Percentiles rank a stretch among this genome's conserved stretches.
Evolutionary conservation across 2,329 filamentous ascomycete genomes (phyloP).

Genomic region (Aureobasidium sp.): DNA sequence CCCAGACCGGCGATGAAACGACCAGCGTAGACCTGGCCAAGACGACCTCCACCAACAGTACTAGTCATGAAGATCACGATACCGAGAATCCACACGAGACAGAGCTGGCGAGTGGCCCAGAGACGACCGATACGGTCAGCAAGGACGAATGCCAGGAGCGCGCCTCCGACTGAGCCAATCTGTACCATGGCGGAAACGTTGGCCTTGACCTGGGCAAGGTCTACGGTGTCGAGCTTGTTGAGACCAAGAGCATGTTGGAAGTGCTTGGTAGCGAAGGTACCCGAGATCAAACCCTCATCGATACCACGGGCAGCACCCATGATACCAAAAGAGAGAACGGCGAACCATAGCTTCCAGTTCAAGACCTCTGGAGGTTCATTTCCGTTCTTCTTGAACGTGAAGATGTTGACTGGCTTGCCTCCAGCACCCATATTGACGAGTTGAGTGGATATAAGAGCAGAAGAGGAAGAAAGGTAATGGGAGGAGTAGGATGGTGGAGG

Average conservation of each 20-base stretch:
- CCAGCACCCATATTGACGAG: constrained; percentile 14
- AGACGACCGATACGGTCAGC: constrained; percentile 36
- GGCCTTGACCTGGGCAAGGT: constrained; percentile 55
- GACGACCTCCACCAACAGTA: constrained; percentile 22
- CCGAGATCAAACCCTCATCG: constrained; percentile 62
- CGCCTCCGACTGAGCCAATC: constrained; percentile 63
- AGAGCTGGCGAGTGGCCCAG: constrained; percentile 35
- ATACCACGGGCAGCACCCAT: constrained; percentile 66
- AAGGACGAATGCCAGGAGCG: constrained; percentile 49
- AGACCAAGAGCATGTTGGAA: constrained; percentile 53
- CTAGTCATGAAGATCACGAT: constrained; percentile 32
- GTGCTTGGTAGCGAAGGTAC: constrained; percentile 46
- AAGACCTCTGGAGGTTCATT: constrained; percentile 60
- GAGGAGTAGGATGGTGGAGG: neutral
- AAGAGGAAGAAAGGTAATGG: neutral
- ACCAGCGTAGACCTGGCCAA: constrained; percentile 30
- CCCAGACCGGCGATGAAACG: constrained; percentile 34
- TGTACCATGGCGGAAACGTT: constrained; percentile 76
- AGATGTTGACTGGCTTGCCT: constrained; percentile 19
- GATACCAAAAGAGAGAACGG: constrained; percentile 47
- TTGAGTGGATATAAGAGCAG: neutral
- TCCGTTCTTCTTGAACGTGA: constrained; percentile 39
- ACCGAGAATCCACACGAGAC: constrained; percentile 31
- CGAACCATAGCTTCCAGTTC: constrained; percentile 70
- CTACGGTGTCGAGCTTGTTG: constrained; percentile 40